Conservation (phyloP, 1,284 basidiomycete genomes). For the Cryptococcus hybrid region DNA sequence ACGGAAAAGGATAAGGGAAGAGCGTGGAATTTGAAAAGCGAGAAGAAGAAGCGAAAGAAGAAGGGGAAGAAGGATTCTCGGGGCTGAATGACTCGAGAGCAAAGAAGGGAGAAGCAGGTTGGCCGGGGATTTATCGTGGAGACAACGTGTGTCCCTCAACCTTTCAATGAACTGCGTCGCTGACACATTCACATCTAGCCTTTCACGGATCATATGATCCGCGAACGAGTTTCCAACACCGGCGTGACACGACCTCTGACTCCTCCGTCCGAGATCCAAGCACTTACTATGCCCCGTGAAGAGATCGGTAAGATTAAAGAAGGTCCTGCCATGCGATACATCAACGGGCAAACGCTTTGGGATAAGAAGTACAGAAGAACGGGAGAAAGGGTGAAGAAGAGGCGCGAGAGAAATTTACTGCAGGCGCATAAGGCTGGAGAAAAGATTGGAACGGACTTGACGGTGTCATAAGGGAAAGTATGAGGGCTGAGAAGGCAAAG, state of each 20-base stretch:
- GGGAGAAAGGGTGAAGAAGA: slow-evolving; percentile 35
- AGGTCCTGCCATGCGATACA: slow-evolving; percentile 49
- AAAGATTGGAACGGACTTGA: slow-evolving; percentile 15
- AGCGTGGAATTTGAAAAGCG: background rate
- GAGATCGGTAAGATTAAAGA: slow-evolving; percentile 57
- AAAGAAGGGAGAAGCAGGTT: slow-evolving; percentile 60
- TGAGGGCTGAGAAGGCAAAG: slow-evolving; percentile 16
- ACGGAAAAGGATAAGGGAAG: background rate
- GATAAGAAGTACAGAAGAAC: slow-evolving; percentile 42
- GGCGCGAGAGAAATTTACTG: slow-evolving; percentile 41
- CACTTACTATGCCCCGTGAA: slow-evolving; percentile 62
- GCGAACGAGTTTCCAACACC: slow-evolving; percentile 78
- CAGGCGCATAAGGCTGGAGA: slow-evolving; percentile 32
- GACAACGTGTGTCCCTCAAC: slow-evolving; percentile 52
- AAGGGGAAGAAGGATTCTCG: slow-evolving; percentile 31
- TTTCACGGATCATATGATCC: slow-evolving; percentile 63
- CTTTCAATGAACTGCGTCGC: background rate
- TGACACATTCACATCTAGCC: slow-evolving; percentile 18
- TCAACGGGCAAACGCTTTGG: slow-evolving; percentile 49
- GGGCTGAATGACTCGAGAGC: slow-evolving; percentile 25
- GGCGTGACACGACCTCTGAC: slow-evolving; percentile 80
- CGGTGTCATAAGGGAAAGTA: slow-evolving; percentile 6
- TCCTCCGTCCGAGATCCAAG: slow-evolving; percentile 62
- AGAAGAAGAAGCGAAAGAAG: background rate
- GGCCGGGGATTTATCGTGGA: slow-evolving; percentile 60